phyloP scores from a whole-genome alignment of 2,329 filamentous ascomycete species.

The Trichoderma simmonsii region DNA sequence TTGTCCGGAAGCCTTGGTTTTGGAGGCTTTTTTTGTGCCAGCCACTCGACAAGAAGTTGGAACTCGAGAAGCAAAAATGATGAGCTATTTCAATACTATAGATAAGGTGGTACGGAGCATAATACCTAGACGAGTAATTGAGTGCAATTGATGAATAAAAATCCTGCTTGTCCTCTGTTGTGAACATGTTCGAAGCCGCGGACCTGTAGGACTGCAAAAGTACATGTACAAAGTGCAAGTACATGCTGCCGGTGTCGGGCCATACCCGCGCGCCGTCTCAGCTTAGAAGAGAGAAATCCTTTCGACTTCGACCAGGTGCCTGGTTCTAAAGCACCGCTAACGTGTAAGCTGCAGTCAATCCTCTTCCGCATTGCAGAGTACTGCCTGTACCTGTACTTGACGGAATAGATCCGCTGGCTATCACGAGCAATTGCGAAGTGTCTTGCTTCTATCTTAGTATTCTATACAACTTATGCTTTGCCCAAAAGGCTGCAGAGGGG shows the following conservation, averaged over 20 bases:
- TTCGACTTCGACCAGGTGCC: not conserved
- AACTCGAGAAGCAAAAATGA: not conserved
- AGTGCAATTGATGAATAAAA: not conserved
- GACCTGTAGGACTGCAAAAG: not conserved
- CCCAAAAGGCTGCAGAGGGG: not conserved
- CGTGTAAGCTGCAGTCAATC: not conserved
- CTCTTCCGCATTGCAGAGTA: not conserved
- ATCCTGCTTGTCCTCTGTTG: not conserved
- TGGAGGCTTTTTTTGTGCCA: not conserved
- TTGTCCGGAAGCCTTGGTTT: not conserved
- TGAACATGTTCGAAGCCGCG: not conserved
- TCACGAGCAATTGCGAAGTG: not conserved
- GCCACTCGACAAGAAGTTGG: not conserved
- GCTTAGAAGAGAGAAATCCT: not conserved
- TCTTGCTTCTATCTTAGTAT: not conserved
- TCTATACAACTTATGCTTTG: not conserved
- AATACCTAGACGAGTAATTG: not conserved
- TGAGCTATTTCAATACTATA: not conserved
- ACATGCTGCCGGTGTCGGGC: not conserved
- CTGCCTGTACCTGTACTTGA: not conserved
- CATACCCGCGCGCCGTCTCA: slow-evolving; percentile 11
- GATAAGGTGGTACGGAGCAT: not conserved
- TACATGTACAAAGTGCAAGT: not conserved
- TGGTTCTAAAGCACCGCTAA: not conserved
- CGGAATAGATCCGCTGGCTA: not conserved